Percentiles rank a stretch among this genome's conserved stretches.
These are phyloP conservation scores for Arbutus unedo DNA, from an alignment of 148 eudicot species.

Conservation along the genomic window DNA sequence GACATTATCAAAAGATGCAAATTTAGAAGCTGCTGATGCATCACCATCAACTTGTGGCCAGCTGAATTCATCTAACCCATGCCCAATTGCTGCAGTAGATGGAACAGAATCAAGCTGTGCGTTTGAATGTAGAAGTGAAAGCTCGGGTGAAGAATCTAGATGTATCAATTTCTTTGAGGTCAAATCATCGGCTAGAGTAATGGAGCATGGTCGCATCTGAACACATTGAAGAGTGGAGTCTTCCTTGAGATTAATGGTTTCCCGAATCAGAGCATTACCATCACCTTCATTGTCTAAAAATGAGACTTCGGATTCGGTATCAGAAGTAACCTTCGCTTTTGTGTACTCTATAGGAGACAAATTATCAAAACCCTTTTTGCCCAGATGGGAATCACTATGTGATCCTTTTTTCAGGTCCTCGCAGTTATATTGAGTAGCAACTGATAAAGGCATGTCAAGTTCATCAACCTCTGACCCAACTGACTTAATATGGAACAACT, in stretches of 20 bases:
- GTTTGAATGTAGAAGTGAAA: slow-evolving; percentile 30
- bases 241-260: slow-evolving; percentile 20
- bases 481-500: slow-evolving; percentile 38
- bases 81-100: slow-evolving; percentile 35
- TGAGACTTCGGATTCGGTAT: slow-evolving; percentile 59
- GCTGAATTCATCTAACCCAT: slow-evolving; percentile 60
- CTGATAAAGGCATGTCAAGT: slow-evolving; percentile 27
- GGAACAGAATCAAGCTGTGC: slow-evolving; percentile 25
- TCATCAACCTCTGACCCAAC: slow-evolving; percentile 33
- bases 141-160: slow-evolving; percentile 27
- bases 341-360: slow-evolving; percentile 46
- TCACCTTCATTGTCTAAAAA: slow-evolving; percentile 40
- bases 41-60: slow-evolving; percentile 40
- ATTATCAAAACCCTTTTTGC: slow-evolving; percentile 31
- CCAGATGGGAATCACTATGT: slow-evolving; percentile 15
- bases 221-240: slow-evolving; percentile 28
- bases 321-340: slow-evolving; percentile 59
- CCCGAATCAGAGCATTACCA: slow-evolving; percentile 26
- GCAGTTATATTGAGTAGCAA: slow-evolving; percentile 23
- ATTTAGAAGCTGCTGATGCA: slow-evolving; percentile 22
- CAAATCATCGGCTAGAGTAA: slow-evolving; percentile 29
- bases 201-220: slow-evolving; percentile 29
- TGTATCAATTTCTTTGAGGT: slow-evolving; percentile 30
- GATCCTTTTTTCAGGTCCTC: slow-evolving; percentile 28
- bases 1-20: slow-evolving; percentile 23